Percentiles rank a stretch among this genome's conserved stretches.
phyloP scores from a whole-genome alignment of 805 yeast species.

The Starmerella roubikii region DNA sequence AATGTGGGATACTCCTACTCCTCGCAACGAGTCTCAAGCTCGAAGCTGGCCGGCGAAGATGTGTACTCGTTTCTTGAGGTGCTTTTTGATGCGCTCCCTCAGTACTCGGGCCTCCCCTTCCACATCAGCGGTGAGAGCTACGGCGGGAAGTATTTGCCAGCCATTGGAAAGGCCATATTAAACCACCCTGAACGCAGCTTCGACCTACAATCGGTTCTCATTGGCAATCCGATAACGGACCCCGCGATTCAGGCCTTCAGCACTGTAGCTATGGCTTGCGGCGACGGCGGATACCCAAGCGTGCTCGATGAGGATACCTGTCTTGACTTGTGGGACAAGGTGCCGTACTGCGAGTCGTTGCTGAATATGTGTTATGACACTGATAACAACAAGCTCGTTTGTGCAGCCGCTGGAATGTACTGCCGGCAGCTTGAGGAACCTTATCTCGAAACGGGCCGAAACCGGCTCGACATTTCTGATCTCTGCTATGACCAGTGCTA shows the following conservation, averaged over 20 bases:
- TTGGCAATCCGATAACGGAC: slow-evolving; percentile 91
- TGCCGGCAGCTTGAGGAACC: slow-evolving; percentile 68
- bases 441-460: slow-evolving; percentile 71
- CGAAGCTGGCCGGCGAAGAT: slow-evolving; percentile 67
- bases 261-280: slow-evolving; percentile 92
- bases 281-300: slow-evolving; percentile 68
- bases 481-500: slow-evolving; percentile 67
- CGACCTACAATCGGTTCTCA: slow-evolving; percentile 65
- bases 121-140: slow-evolving; percentile 92
- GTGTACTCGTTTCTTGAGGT: slow-evolving; percentile 76
- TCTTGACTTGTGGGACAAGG: slow-evolving; percentile 46
- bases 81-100: slow-evolving; percentile 79
- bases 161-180: slow-evolving; percentile 47
- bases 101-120: slow-evolving; percentile 42
- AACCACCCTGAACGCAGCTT: slow-evolving; percentile 50
- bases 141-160: slow-evolving; percentile 92
- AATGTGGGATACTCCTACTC: slow-evolving; percentile 86
- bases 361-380: slow-evolving; percentile 65
- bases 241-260: slow-evolving; percentile 66
- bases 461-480: slow-evolving; percentile 81
- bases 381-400: slow-evolving; percentile 54
- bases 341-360: slow-evolving; percentile 66
- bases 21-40: slow-evolving; percentile 10
- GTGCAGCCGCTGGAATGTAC: slow-evolving; percentile 83
- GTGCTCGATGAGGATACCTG: slow-evolving; percentile 72